These are phyloP conservation scores for Paramicrosporidium saccamoebae DNA, from an alignment of 371 early-diverging fungal species.

Conservation along the genomic window DNA sequence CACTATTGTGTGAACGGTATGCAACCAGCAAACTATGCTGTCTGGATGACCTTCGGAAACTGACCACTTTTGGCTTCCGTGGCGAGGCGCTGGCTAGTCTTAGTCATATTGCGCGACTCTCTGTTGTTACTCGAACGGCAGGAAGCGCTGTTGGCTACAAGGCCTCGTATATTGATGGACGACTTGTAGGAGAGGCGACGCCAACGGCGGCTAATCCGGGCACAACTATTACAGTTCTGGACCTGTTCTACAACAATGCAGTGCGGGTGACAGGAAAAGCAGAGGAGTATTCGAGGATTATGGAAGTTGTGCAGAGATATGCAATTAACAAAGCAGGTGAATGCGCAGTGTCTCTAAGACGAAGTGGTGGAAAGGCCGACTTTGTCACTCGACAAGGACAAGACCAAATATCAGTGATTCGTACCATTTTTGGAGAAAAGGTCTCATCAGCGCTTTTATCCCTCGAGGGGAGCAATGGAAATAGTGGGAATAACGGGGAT, in stretches of 20 bases:
- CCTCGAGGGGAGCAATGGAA: too few species aligned
- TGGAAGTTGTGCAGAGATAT: conserved; percentile 55
- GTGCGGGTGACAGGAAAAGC: conserved; percentile 34
- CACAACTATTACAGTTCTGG: conserved; percentile 62
- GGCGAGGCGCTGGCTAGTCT: conserved; percentile 96
- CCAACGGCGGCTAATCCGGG: conserved; percentile 75
- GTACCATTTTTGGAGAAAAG: background rate
- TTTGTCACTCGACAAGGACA: conserved; percentile 47
- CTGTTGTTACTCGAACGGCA: conserved; percentile 46
- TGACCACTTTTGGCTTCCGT: conserved; percentile 87
- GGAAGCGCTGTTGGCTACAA: conserved; percentile 47
- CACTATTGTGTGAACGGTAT: conserved; percentile 63
- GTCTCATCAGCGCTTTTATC: background rate
- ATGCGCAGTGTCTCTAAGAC: too few species aligned
- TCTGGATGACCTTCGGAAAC: conserved; percentile 50
- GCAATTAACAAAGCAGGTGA: conserved; percentile 53
- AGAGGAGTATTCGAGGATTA: conserved; percentile 54
- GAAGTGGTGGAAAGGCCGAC: too few species aligned
- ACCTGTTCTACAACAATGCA: conserved; percentile 64
- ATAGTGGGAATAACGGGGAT: conserved; percentile 20
- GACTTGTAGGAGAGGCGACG: too few species aligned
- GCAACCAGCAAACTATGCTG: conserved; percentile 70
- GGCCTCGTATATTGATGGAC: too few species aligned
- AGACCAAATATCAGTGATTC: conserved; percentile 12
- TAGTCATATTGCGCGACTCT: conserved; percentile 59